These are phyloP conservation scores for Talaromyces proteolyticus DNA, from an alignment of 495 filamentous ascomycete genomes.

Conservation along the genomic window DNA sequence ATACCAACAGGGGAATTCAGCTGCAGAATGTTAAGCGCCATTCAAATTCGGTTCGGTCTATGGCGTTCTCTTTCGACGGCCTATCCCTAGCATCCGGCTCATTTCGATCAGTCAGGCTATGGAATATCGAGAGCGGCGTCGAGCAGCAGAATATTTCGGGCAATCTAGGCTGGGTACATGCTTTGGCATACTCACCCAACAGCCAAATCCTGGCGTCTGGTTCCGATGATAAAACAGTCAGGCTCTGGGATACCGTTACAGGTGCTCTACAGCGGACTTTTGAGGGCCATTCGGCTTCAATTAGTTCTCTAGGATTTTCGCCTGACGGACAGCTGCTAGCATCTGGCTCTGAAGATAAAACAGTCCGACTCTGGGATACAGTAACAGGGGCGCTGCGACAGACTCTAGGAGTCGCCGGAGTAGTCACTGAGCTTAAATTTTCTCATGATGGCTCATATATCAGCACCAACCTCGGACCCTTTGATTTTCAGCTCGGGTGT, in stretches of 20 bases:
- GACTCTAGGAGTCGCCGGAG: constrained; percentile 5
- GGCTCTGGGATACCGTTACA: constrained; percentile 17
- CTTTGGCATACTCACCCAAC: constrained; percentile 17
- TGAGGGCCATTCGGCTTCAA: background rate
- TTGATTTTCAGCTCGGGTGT: constrained; percentile 6
- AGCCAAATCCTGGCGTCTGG: constrained; percentile 11
- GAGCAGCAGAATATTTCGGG: background rate
- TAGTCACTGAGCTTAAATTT: constrained; percentile 8
- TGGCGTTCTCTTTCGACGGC: constrained; percentile 26
- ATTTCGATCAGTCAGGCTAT: constrained; percentile 18
- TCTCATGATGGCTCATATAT: constrained; percentile 11
- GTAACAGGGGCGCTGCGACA: constrained; percentile 8
- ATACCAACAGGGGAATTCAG: constrained; percentile 8
- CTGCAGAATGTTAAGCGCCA: constrained; percentile 16
- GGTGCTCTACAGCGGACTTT: constrained; percentile 10
- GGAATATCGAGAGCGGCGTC: constrained; percentile 11
- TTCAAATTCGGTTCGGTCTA: constrained; percentile 8
- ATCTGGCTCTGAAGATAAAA: constrained; percentile 21
- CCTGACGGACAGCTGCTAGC: constrained; percentile 13
- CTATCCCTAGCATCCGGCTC: constrained; percentile 20
- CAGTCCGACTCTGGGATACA: constrained; percentile 28
- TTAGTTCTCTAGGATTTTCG: constrained; percentile 16
- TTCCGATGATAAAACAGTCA: constrained; percentile 13
- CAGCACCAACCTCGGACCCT: constrained; percentile 5
- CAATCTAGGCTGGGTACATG: background rate